These are phyloP conservation scores for Collariella sp. DNA, from an alignment of 495 filamentous ascomycete genomes.

Conservation along the genomic window DNA sequence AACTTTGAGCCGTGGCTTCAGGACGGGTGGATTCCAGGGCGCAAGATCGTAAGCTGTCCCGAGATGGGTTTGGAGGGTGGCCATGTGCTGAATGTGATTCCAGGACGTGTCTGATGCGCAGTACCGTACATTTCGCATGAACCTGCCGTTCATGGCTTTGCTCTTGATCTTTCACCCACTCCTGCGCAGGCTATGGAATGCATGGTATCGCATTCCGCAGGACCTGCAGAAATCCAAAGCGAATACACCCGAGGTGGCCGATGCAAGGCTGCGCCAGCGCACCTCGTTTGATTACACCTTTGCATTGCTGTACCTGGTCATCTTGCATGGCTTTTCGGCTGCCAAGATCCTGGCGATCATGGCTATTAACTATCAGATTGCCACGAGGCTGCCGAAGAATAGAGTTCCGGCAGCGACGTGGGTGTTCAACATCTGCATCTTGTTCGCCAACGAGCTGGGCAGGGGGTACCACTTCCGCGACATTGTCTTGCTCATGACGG, in stretches of 20 bases:
- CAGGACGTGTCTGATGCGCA: constrained; percentile 88
- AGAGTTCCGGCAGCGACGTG: constrained; percentile 73
- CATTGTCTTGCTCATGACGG: constrained; percentile 44
- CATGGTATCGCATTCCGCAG: constrained; percentile 24
- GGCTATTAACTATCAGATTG: constrained; percentile 71
- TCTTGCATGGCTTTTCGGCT: constrained; percentile 76
- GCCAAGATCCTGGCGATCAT: constrained; percentile 76
- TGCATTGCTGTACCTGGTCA: constrained; percentile 65
- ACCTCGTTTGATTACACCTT: constrained; percentile 78
- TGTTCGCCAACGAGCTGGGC: constrained; percentile 86
- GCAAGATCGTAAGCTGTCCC: constrained; percentile 62
- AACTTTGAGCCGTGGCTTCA: constrained; percentile 64
- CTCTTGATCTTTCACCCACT: constrained; percentile 71
- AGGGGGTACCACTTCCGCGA: constrained; percentile 63
- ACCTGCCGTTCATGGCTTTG: constrained; percentile 68
- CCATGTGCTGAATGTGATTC: not conserved
- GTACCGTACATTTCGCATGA: constrained; percentile 77
- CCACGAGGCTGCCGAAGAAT: constrained; percentile 54
- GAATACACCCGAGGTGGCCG: constrained; percentile 40
- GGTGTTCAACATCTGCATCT: constrained; percentile 77
- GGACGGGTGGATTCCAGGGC: constrained; percentile 88
- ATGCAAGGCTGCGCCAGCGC: constrained; percentile 65
- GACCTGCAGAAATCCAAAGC: constrained; percentile 8
- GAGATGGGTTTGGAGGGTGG: not conserved
- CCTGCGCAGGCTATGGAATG: constrained; percentile 61